Conservation (phyloP, 306 rosid genomes). For the Hippophae rhamnoides region DNA sequence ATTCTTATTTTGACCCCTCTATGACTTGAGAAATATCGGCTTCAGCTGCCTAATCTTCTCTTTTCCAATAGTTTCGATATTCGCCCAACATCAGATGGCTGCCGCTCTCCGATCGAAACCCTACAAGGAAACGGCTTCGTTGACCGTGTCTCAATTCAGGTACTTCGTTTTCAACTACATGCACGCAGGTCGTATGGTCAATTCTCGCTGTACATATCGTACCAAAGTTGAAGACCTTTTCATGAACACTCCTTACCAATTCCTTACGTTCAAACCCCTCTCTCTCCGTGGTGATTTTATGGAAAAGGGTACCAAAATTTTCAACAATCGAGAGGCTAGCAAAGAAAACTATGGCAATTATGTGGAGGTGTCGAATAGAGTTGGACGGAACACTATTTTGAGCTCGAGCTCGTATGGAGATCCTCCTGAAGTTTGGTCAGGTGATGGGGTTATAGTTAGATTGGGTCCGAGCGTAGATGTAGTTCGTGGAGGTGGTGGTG, state of each 20-base stretch:
- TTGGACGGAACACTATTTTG: slow-evolving; percentile 12
- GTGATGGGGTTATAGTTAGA: slow-evolving; percentile 71
- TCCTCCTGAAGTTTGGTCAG: slow-evolving; percentile 93
- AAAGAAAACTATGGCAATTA: slow-evolving; percentile 18
- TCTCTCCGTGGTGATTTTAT: slow-evolving; percentile 49
- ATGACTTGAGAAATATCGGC: slow-evolving; percentile 13
- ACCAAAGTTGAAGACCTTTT: slow-evolving; percentile 31
- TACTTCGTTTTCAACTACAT: slow-evolving; percentile 39
- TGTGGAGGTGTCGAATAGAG: slow-evolving; percentile 19
- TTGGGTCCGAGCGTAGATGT: slow-evolving; percentile 37
- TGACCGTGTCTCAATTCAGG: slow-evolving; percentile 42
- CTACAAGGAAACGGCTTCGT: slow-evolving; percentile 44
- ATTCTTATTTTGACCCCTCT: slow-evolving; percentile 1
- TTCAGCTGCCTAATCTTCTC: slow-evolving; percentile 1
- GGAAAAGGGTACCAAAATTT: slow-evolving; percentile 21
- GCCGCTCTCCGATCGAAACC: slow-evolving; percentile 69
- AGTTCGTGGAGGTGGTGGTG: slow-evolving; percentile 48
- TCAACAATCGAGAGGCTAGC: slow-evolving; percentile 13
- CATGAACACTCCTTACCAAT: slow-evolving; percentile 45
- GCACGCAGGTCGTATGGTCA: slow-evolving; percentile 33
- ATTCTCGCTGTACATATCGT: slow-evolving; percentile 36
- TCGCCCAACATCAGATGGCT: slow-evolving; percentile 31
- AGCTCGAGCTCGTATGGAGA: slow-evolving; percentile 57
- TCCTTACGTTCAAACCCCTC: slow-evolving; percentile 65
- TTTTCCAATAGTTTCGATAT: background rate